phyloP scores from a whole-genome alignment of 2,329 filamentous ascomycete genomes.

The Phoma sp. region DNA sequence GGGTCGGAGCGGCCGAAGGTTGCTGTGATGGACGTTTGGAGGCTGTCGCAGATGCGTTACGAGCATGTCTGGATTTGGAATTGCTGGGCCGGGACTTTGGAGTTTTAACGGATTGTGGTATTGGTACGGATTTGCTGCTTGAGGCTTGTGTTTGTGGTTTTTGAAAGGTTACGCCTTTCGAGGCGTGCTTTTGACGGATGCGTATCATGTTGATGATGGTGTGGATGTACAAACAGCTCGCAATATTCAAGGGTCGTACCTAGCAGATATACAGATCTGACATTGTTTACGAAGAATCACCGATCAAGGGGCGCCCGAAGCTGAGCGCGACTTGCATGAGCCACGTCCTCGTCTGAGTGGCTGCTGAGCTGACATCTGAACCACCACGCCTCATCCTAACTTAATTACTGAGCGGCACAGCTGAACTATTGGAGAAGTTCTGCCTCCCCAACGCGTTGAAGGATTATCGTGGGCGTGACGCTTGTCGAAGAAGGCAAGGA shows the following conservation, averaged over 20 bases:
- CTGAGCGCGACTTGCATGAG: conserved; percentile 20
- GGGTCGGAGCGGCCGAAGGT: not conserved
- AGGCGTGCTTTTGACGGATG: conserved; percentile 10
- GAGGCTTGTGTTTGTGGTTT: conserved; percentile 2
- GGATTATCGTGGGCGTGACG: not conserved
- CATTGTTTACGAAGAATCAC: not conserved
- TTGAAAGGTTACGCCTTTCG: not conserved
- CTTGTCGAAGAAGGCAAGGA: not conserved
- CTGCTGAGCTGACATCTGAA: conserved; percentile 18
- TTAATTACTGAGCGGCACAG: conserved; percentile 8
- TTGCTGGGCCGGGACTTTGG: not conserved
- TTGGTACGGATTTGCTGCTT: conserved; percentile 3
- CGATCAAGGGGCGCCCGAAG: conserved; percentile 17
- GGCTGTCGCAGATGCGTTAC: not conserved
- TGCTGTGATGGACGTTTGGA: conserved; percentile 1
- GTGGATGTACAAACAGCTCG: not conserved
- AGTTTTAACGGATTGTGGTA: not conserved
- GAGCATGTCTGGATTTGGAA: not conserved
- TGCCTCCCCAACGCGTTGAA: not conserved
- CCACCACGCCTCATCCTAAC: conserved; percentile 15
- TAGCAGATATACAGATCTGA: conserved; percentile 13
- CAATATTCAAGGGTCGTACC: not conserved
- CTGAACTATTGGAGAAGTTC: not conserved
- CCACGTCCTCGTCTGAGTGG: conserved; percentile 17
- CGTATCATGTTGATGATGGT: conserved; percentile 1